A percentile compares a stretch with the other conserved stretches of the same genome.
Conservation (phyloP, 768 basidiomycete genomes). For the Ramaria sp. region DNA sequence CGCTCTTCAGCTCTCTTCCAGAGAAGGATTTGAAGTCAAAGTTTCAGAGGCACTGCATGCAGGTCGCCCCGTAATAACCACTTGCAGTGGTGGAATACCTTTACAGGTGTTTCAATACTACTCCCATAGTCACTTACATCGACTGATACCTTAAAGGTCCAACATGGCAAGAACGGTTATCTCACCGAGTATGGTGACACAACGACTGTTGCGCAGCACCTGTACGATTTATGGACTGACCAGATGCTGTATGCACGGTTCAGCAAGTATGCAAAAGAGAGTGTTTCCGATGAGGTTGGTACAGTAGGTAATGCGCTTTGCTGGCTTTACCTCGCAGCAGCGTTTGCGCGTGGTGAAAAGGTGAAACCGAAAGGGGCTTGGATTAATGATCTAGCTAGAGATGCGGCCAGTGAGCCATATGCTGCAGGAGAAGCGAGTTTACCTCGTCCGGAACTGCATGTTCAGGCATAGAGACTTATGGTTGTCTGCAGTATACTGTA, state of each 20-base stretch:
- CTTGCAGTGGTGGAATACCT: conserved; percentile 84
- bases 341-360: conserved; percentile 68
- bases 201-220: conserved; percentile 58
- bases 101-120: conserved; percentile 38
- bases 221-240: conserved; percentile 72
- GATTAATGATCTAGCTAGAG: conserved; percentile 72
- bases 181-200: conserved; percentile 73
- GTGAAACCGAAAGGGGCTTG: conserved; percentile 73
- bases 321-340: conserved; percentile 65
- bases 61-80: conserved; percentile 78
- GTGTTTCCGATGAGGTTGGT: conserved; percentile 76
- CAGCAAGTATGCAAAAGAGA: conserved; percentile 56
- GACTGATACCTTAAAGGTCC: conserved; percentile 26
- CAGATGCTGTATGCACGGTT: conserved; percentile 39
- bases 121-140: not conserved
- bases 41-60: conserved; percentile 92
- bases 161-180: conserved; percentile 81
- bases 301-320: conserved; percentile 71
- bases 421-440: conserved; percentile 55
- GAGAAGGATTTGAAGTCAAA: conserved; percentile 97
- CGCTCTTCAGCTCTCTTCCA: conserved; percentile 82
- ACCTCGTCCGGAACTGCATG: conserved; percentile 48
- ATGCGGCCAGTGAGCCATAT: conserved; percentile 67
- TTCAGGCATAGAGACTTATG: conserved; percentile 17
- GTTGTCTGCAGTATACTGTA: too few species aligned